Conservation (phyloP, 192 early-diverging fungal genomes). For the Coemansia sp. region DNA sequence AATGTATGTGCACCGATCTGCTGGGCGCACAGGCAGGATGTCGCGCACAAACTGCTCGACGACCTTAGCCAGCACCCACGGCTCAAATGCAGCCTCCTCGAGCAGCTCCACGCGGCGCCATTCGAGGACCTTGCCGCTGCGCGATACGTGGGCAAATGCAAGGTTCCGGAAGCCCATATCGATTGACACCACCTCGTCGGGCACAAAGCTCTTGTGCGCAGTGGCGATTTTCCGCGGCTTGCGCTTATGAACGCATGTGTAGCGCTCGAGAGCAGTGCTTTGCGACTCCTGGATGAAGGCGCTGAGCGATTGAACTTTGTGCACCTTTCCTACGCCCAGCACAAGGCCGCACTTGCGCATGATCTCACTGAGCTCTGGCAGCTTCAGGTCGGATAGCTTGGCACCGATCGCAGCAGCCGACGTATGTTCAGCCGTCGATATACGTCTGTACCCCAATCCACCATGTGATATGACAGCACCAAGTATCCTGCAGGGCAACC, state of each 20-base stretch:
- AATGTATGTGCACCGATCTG: constrained; percentile 33
- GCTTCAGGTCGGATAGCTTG: constrained; percentile 21
- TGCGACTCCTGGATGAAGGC: constrained; percentile 35
- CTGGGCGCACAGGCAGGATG: constrained; percentile 22
- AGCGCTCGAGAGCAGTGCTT: constrained; percentile 21
- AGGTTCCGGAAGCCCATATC: constrained; percentile 54
- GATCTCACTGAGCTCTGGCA: constrained; percentile 27
- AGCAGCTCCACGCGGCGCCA: constrained; percentile 49
- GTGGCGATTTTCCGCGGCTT: constrained; percentile 2
- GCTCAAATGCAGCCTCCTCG: constrained; percentile 39
- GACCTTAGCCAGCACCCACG: constrained; percentile 40
- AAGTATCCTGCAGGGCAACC: background rate
- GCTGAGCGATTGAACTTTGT: constrained; percentile 32
- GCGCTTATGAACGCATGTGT: constrained; percentile 1
- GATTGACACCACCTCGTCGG: constrained; percentile 48
- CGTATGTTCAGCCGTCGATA: background rate
- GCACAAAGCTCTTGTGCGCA: constrained; percentile 20
- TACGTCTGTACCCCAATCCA: background rate
- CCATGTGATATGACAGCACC: background rate
- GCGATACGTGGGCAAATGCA: constrained; percentile 46
- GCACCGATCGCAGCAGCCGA: constrained; percentile 5
- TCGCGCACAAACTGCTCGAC: constrained; percentile 38
- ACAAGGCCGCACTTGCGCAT: constrained; percentile 40
- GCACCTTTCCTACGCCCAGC: constrained; percentile 32
- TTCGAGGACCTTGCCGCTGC: constrained; percentile 23